phyloP scores from a whole-genome alignment of 2,329 filamentous ascomycete species.

The Phaeosphaeriaceae sp. region DNA sequence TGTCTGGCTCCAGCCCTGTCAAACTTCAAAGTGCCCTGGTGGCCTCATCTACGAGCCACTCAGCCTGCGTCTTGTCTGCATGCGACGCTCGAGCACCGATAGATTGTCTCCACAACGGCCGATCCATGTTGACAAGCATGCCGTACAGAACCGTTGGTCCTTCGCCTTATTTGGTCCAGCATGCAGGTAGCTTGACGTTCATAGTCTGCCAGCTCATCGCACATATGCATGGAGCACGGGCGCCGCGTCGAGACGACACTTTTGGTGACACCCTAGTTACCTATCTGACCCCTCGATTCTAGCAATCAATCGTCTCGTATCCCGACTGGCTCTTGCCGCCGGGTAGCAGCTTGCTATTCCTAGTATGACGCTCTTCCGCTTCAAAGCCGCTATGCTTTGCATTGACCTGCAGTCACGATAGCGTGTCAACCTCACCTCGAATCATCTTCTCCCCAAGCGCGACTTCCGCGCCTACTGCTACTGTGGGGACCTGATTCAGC shows the following conservation, averaged over 20 bases:
- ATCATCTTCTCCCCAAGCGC: conserved; percentile 36
- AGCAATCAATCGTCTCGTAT: conserved; percentile 42
- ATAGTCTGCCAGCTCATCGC: conserved; percentile 49
- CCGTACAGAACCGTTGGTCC: conserved; percentile 45
- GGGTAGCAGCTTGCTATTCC: conserved; percentile 42
- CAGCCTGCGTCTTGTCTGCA: conserved; percentile 10
- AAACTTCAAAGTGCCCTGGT: conserved; percentile 32
- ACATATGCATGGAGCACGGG: conserved; percentile 46
- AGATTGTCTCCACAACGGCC: conserved; percentile 38
- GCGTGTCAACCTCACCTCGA: conserved; percentile 45
- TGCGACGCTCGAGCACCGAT: conserved; percentile 28
- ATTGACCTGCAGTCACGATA: conserved; percentile 40
- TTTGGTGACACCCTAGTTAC: conserved; percentile 46
- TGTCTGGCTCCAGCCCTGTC: conserved; percentile 7
- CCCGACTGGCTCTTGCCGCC: conserved; percentile 28
- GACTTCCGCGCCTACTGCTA: conserved; percentile 42
- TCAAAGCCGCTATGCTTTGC: conserved; percentile 44
- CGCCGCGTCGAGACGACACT: conserved; percentile 37
- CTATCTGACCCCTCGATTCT: conserved; percentile 41
- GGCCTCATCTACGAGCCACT: conserved; percentile 15
- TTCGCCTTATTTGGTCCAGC: conserved; percentile 39
- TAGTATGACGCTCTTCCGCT: conserved; percentile 40
- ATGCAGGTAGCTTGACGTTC: conserved; percentile 44
- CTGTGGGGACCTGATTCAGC: conserved; percentile 29
- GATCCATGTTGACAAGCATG: conserved; percentile 43